Percentiles rank a stretch among this genome's conserved stretches.
These are phyloP conservation scores for Leccinum fuscescens DNA, from an alignment of 1,284 basidiomycete genomes.

Conservation along the genomic window DNA sequence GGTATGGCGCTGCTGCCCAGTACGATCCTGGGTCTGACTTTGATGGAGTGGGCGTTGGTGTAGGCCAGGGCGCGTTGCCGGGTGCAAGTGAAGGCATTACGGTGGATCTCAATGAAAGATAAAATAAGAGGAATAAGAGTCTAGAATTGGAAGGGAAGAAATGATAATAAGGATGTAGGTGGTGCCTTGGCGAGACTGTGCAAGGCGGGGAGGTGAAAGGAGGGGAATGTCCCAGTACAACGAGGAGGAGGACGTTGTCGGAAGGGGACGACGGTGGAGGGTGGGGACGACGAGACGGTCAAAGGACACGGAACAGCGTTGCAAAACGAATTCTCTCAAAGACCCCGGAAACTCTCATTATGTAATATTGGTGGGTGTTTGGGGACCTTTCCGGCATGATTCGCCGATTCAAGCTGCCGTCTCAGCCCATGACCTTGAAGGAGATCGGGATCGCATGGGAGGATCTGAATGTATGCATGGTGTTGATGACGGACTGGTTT, in stretches of 20 bases:
- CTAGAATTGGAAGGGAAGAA: constrained; percentile 19
- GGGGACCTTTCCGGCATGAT: background rate
- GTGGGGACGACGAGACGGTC: constrained; percentile 18
- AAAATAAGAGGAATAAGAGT: constrained; percentile 17
- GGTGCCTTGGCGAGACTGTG: constrained; percentile 3
- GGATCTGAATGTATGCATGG: background rate
- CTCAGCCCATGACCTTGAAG: background rate
- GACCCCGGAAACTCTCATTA: constrained; percentile 29
- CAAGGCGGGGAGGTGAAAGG: constrained; percentile 17
- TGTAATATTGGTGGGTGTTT: constrained; percentile 1
- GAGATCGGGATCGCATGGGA: background rate
- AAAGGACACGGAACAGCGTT: constrained; percentile 32
- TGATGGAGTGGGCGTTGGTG: constrained; percentile 34
- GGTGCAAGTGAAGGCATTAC: constrained; percentile 37
- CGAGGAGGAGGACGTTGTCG: constrained; percentile 21
- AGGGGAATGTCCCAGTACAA: constrained; percentile 16
- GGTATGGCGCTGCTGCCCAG: constrained; percentile 17
- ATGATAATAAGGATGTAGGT: constrained; percentile 20
- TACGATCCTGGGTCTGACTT: constrained; percentile 27
- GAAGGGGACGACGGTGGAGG: background rate
- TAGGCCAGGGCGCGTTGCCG: constrained; percentile 38
- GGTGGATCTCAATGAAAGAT: constrained; percentile 21
- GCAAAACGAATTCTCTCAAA: constrained; percentile 37
- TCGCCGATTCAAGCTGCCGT: background rate
- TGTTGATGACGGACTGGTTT: too few species aligned